Conservation (phyloP, 2,329 filamentous ascomycete genomes). For the Pyrenochaeta sp. region DNA sequence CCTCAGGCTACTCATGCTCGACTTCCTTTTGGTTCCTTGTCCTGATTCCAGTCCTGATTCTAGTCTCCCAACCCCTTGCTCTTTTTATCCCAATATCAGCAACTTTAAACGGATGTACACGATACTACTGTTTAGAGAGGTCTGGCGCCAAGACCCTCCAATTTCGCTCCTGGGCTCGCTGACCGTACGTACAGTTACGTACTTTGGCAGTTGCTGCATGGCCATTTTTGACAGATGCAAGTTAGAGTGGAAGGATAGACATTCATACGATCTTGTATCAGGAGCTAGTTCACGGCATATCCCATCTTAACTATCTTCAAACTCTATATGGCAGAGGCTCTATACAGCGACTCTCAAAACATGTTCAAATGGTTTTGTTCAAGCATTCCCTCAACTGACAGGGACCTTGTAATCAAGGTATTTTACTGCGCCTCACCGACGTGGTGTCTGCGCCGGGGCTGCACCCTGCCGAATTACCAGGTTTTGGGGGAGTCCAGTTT, state of each 20-base stretch:
- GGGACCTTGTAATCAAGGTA: conserved; percentile 6
- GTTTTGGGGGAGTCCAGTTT: conserved; percentile 5
- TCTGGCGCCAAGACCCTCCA: conserved; percentile 5
- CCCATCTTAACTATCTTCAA: conserved; percentile 4
- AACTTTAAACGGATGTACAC: conserved; percentile 8
- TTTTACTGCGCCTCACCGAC: conserved; percentile 5
- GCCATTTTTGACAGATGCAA: conserved; percentile 2
- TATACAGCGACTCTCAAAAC: conserved; percentile 9
- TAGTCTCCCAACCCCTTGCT: conserved; percentile 4
- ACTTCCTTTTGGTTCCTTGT: conserved; percentile 3
- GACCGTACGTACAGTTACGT: conserved; percentile 6
- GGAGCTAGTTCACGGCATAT: conserved; percentile 11
- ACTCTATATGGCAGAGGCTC: conserved; percentile 4
- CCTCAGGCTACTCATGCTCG: conserved; percentile 11
- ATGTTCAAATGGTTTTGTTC: conserved; percentile 8
- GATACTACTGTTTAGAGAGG: conserved; percentile 1
- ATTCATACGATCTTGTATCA: conserved; percentile 5
- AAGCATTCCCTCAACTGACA: conserved; percentile 8
- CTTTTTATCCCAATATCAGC: conserved; percentile 8
- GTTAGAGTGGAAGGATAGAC: conserved; percentile 4
- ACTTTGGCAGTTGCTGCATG: conserved; percentile 6
- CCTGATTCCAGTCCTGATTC: conserved; percentile 9
- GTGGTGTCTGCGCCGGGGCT: conserved; percentile 5
- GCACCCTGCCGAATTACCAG: conserved; percentile 10
- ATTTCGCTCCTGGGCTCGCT: conserved; percentile 6